Percentiles rank a stretch among this genome's conserved stretches.
These are phyloP conservation scores for Mycena kentingensis DNA, from an alignment of 768 basidiomycete species.

Conservation along the genomic window DNA sequence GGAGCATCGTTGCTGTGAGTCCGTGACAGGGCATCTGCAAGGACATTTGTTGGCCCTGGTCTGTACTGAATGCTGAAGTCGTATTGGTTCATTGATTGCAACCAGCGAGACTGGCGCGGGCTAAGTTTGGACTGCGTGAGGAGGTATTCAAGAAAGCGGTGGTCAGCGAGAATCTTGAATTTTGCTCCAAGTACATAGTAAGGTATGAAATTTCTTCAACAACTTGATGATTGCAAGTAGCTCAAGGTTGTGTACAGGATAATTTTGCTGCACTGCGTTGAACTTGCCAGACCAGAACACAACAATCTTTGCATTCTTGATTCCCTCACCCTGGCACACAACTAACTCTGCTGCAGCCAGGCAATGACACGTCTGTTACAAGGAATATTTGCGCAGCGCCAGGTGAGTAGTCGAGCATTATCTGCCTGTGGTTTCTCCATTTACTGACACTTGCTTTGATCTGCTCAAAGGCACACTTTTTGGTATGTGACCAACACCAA, in stretches of 20 bases:
- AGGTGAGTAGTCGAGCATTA: constrained; percentile 21
- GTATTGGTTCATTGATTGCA: constrained; percentile 39
- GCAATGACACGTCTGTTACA: constrained; percentile 32
- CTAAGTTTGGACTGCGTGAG: constrained; percentile 39
- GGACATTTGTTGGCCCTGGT: constrained; percentile 38
- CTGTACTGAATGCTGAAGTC: constrained; percentile 37
- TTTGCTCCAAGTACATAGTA: constrained; percentile 30
- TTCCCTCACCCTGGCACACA: constrained; percentile 31
- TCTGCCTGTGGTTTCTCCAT: constrained; percentile 20
- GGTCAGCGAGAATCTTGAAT: constrained; percentile 36
- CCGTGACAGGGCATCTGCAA: constrained; percentile 43
- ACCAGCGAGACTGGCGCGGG: constrained; percentile 38
- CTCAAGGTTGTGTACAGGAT: no score
- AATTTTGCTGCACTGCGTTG: constrained; percentile 35
- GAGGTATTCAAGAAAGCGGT: constrained; percentile 35
- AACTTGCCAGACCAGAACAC: constrained; percentile 36
- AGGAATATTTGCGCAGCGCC: constrained; percentile 27
- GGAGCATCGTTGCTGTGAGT: constrained; percentile 18
- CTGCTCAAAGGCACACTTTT: constrained; percentile 35
- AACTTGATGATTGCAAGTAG: constrained; percentile 39
- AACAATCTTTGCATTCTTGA: constrained; percentile 34
- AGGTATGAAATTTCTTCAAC: constrained; percentile 30
- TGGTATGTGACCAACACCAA: constrained; percentile 28
- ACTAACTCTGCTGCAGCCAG: constrained; percentile 29
- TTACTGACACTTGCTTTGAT: constrained; percentile 30